Percentiles rank a stretch among this genome's conserved stretches.
These are phyloP conservation scores for Plasmopara muralis DNA, from an alignment of 352 stramenopile species.

Conservation along the genomic window DNA sequence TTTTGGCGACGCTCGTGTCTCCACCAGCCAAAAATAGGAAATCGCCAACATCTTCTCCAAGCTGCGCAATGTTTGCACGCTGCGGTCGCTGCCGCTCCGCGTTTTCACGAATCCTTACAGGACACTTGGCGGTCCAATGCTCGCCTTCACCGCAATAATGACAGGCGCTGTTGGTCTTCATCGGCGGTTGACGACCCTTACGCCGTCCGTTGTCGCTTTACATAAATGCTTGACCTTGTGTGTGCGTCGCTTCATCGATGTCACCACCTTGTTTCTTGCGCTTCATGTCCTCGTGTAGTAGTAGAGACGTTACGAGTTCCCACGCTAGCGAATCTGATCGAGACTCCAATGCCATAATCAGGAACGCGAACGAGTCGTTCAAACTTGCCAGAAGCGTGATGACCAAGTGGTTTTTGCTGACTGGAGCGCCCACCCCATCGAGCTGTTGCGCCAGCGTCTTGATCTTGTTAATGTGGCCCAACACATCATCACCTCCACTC, in stretches of 20 bases:
- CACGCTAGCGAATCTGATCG: conserved; percentile 10
- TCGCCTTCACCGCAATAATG: conserved; percentile 7
- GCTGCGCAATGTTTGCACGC: neutral
- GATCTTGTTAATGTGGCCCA: conserved; percentile 18
- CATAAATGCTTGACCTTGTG: conserved; percentile 3
- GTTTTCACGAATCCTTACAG: neutral
- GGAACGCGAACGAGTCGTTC: conserved; percentile 23
- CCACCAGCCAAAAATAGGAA: conserved; percentile 3
- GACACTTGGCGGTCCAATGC: conserved; percentile 8
- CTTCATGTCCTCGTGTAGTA: conserved; percentile 13
- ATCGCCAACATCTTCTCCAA: conserved; percentile 3
- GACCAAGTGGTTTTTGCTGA: conserved; percentile 6
- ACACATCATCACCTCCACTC: conserved; percentile 20
- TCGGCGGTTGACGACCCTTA: neutral
- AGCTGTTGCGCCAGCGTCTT: conserved; percentile 2
- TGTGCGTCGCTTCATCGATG: conserved; percentile 1
- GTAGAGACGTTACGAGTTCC: conserved; percentile 13
- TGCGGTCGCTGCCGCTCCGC: conserved; percentile 3
- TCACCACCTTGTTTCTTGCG: conserved; percentile 11
- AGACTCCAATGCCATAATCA: conserved; percentile 22
- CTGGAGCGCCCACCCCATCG: neutral
- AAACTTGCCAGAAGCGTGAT: conserved; percentile 16
- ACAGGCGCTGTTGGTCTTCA: conserved; percentile 3
- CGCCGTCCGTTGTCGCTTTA: conserved; percentile 1
- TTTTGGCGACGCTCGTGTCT: too few relatives aligned